Evolutionary conservation across 257 asterid genomes (phyloP).

Genomic region (Nicotiana tomentosiformis): DNA sequence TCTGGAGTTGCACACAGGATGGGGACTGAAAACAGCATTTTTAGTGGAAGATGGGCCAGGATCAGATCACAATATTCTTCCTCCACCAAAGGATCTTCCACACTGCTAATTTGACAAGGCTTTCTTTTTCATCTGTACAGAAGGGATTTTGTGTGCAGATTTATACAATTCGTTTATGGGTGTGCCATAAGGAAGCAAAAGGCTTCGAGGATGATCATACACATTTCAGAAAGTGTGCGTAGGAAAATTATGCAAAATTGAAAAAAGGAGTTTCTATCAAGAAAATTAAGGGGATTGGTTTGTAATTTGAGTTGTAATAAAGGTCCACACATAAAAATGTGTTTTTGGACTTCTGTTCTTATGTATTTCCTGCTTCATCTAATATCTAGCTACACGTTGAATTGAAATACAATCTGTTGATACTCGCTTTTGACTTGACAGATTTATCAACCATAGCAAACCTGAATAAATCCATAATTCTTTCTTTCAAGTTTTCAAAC

Average conservation of each 20-base stretch:
- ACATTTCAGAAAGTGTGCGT: neutral
- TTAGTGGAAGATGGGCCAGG: slow-evolving; percentile 58
- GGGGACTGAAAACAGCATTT: slow-evolving; percentile 64
- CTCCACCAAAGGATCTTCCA: slow-evolving; percentile 70
- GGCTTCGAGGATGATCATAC: neutral
- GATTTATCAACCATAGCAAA: neutral
- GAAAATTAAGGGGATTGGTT: neutral
- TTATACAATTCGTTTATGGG: neutral
- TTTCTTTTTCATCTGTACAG: neutral
- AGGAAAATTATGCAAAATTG: neutral
- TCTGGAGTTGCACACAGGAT: slow-evolving; percentile 61
- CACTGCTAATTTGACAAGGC: slow-evolving; percentile 26
- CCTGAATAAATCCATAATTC: neutral
- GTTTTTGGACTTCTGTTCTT: neutral
- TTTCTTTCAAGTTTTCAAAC: neutral
- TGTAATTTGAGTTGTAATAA: slow-evolving; percentile 1
- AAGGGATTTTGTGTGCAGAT: neutral
- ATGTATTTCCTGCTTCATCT: neutral
- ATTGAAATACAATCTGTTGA: neutral
- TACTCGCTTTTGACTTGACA: neutral
- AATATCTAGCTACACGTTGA: neutral
- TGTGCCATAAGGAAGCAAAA: neutral
- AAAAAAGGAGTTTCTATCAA: neutral
- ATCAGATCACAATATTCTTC: slow-evolving; percentile 38
- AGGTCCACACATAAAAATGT: neutral